A percentile compares a stretch with the other conserved stretches of the same genome.
Conservation (phyloP, 2,329 filamentous ascomycete genomes). For the Penicillium sp. region DNA sequence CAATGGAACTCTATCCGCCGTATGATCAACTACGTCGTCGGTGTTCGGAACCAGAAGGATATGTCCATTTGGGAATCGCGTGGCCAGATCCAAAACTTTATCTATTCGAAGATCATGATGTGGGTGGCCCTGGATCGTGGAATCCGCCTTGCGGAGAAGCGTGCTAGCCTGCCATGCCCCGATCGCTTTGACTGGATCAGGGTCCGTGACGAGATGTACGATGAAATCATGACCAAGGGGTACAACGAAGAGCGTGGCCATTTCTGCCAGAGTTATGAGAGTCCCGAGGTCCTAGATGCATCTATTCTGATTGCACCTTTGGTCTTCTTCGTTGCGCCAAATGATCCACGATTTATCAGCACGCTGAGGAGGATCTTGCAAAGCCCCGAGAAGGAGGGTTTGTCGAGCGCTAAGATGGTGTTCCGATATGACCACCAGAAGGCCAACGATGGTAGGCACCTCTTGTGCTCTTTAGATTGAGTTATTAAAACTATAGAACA, state of each 20-base stretch:
- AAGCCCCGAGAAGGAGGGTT: constrained; percentile 69
- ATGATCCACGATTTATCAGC: constrained; percentile 70
- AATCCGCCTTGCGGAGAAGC: constrained; percentile 69
- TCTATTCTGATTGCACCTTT: constrained; percentile 73
- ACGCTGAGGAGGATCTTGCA: constrained; percentile 71
- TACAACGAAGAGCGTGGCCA: constrained; percentile 68
- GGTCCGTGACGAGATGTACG: constrained; percentile 66
- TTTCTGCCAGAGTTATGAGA: constrained; percentile 76
- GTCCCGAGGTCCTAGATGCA: constrained; percentile 66
- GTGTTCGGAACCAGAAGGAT: constrained; percentile 64
- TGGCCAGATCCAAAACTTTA: constrained; percentile 71
- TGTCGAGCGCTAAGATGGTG: constrained; percentile 72
- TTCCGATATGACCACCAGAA: constrained; percentile 70
- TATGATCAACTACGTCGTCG: constrained; percentile 68
- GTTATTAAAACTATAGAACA: constrained; percentile 1
- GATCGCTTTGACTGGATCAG: constrained; percentile 65
- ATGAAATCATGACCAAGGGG: constrained; percentile 74
- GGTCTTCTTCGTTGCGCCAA: constrained; percentile 76
- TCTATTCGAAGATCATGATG: constrained; percentile 79
- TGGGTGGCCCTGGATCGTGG: constrained; percentile 79
- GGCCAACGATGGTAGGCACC: constrained; percentile 63
- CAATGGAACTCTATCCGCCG: constrained; percentile 70
- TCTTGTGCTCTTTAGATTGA: not conserved
- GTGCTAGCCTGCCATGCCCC: constrained; percentile 68
- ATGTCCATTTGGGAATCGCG: constrained; percentile 85